These are phyloP conservation scores for Rehmannia glutinosa DNA, from an alignment of 257 asterid species.

Conservation along the genomic window DNA sequence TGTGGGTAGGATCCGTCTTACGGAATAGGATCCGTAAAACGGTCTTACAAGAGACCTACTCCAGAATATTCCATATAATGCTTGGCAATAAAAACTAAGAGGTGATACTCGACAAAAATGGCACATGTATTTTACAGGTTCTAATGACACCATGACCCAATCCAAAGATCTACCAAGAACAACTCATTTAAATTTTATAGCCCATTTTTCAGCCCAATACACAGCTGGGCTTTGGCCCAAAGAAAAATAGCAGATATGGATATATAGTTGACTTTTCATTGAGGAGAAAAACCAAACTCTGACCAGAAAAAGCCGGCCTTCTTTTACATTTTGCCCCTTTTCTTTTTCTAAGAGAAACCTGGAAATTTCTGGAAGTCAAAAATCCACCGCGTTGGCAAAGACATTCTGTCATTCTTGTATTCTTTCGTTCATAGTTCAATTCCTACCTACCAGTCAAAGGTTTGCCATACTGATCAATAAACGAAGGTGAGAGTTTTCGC, in stretches of 20 bases:
- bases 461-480: constrained; percentile 10
- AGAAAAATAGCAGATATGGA: no score
- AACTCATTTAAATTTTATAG: background rate
- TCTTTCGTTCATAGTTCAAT: background rate
- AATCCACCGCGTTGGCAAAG: background rate
- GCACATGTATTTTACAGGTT: no score
- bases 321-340: background rate
- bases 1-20: no score
- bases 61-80: no score
- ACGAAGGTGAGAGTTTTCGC: constrained; percentile 20
- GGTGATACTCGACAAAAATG: no score
- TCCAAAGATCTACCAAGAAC: background rate
- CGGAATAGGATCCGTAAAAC: no score
- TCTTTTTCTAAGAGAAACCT: constrained; percentile 18
- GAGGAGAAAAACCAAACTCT: no score
- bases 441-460: background rate
- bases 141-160: background rate
- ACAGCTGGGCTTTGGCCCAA: no score
- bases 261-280: background rate
- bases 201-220: constrained; percentile 7
- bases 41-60: no score
- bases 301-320: background rate
- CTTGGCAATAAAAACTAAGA: no score
- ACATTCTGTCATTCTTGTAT: background rate
- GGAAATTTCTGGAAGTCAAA: constrained; percentile 27